Percentiles rank a stretch among this genome's conserved stretches.
Conservation (phyloP, 176 grass and related monocot genomes). For the Aegilops longissima region DNA sequence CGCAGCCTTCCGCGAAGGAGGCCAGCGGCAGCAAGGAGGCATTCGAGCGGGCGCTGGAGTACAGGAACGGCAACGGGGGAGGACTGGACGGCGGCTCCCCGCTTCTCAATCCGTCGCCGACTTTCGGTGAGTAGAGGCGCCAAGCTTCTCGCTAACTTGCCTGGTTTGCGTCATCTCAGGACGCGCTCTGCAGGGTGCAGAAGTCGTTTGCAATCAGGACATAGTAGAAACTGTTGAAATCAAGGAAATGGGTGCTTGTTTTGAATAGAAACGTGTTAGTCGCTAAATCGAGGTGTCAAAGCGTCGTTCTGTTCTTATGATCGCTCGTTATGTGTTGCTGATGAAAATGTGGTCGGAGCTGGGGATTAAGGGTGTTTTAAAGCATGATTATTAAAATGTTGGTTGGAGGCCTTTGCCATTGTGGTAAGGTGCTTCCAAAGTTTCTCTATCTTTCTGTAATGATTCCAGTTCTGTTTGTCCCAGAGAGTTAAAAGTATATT, state of each 20-base stretch:
- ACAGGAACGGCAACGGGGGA: conserved; percentile 34
- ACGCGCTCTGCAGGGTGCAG: too few species aligned
- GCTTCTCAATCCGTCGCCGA: conserved; percentile 13
- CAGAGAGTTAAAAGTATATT: too few species aligned
- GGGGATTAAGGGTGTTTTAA: background rate
- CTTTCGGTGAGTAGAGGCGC: conserved; percentile 35
- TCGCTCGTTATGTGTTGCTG: background rate
- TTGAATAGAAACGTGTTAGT: background rate
- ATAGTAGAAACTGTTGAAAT: background rate
- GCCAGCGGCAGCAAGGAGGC: conserved; percentile 27
- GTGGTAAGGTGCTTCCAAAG: too few species aligned
- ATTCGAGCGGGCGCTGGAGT: conserved; percentile 43
- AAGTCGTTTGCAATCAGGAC: background rate
- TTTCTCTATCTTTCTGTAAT: too few species aligned
- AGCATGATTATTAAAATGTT: too few species aligned
- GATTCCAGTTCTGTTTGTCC: background rate
- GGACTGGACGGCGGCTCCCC: conserved; percentile 20
- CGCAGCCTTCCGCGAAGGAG: background rate
- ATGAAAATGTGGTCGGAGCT: background rate
- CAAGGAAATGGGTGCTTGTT: background rate
- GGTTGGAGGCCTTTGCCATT: too few species aligned
- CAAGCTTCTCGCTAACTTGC: background rate
- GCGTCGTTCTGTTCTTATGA: background rate
- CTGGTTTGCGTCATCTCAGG: background rate
- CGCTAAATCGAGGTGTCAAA: background rate